These are phyloP conservation scores for Kodamaea jinghongensis DNA, from an alignment of 805 yeast species.

Conservation along the genomic window DNA sequence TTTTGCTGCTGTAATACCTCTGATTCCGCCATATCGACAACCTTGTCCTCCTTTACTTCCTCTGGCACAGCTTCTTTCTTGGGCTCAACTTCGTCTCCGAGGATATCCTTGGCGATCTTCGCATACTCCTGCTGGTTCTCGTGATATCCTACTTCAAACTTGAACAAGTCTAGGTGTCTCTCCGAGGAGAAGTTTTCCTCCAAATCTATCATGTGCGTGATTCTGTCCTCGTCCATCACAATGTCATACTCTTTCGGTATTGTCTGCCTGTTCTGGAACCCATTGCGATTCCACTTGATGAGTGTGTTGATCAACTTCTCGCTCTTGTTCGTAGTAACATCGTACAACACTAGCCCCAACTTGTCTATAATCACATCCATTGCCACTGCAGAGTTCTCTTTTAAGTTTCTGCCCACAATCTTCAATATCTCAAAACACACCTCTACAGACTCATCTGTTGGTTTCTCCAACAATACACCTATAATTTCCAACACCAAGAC, in stretches of 20 bases:
- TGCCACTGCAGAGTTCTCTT: conserved; percentile 42
- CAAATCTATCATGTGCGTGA: conserved; percentile 53
- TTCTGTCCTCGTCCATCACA: conserved; percentile 61
- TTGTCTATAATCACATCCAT: conserved; percentile 54
- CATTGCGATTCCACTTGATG: conserved; percentile 11
- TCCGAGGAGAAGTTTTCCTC: conserved; percentile 51
- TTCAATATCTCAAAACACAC: conserved; percentile 50
- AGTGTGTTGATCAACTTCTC: conserved; percentile 6
- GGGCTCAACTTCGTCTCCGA: conserved; percentile 38
- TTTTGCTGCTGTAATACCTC: conserved; percentile 66
- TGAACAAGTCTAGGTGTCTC: conserved; percentile 47
- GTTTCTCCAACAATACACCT: conserved; percentile 35
- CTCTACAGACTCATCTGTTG: conserved; percentile 56
- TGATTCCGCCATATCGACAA: conserved; percentile 64
- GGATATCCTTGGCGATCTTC: conserved; percentile 40
- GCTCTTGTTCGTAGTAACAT: conserved; percentile 1
- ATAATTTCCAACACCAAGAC: conserved; percentile 33
- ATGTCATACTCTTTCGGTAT: conserved; percentile 52
- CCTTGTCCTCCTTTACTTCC: neutral
- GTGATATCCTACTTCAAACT: conserved; percentile 50
- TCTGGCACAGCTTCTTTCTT: conserved; percentile 14
- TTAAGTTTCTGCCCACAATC: conserved; percentile 51
- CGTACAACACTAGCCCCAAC: conserved; percentile 38
- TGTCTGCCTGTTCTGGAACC: conserved; percentile 36
- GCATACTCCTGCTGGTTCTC: conserved; percentile 49